Percentiles rank a stretch among this genome's conserved stretches.
Conservation (phyloP, 768 basidiomycete genomes). For the Tylopilus sp. region DNA sequence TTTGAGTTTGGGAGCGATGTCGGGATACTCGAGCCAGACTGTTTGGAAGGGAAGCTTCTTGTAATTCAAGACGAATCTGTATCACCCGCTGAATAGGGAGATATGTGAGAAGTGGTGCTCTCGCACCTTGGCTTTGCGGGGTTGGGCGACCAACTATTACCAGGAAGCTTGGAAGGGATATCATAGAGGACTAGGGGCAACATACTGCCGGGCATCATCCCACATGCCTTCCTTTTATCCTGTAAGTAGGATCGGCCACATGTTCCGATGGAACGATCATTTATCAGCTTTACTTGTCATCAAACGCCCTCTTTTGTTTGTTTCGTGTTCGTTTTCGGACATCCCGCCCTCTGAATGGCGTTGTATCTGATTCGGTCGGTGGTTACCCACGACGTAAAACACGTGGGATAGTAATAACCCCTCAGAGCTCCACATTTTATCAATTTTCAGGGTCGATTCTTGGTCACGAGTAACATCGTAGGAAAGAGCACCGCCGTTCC, state of each 20-base stretch:
- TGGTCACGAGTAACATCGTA: slow-evolving; percentile 3
- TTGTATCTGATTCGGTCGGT: no score
- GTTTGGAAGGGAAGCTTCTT: slow-evolving; percentile 34
- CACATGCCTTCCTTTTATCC: not conserved
- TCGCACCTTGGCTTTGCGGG: slow-evolving; percentile 36
- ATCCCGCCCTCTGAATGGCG: no score
- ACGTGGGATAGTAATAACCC: no score
- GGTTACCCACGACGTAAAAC: no score
- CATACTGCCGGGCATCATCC: slow-evolving; percentile 7
- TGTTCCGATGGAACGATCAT: not conserved
- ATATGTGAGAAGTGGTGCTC: not conserved
- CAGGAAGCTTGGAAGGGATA: slow-evolving; percentile 32
- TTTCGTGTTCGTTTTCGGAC: no score
- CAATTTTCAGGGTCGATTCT: not conserved
- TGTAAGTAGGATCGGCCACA: not conserved
- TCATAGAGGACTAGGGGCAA: no score
- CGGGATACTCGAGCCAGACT: slow-evolving; percentile 33
- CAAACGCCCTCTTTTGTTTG: not conserved
- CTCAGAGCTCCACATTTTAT: no score
- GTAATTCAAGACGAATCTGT: slow-evolving; percentile 30
- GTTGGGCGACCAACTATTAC: slow-evolving; percentile 37
- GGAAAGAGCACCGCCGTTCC: not conserved
- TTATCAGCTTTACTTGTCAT: not conserved
- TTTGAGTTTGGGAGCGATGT: slow-evolving; percentile 26
- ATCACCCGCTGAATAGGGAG: not conserved